Evolutionary conservation across 495 filamentous ascomycete genomes (phyloP), one percentile per base, ranked within the genome.

Genomic region (Penicillium crystallinum): DNA sequence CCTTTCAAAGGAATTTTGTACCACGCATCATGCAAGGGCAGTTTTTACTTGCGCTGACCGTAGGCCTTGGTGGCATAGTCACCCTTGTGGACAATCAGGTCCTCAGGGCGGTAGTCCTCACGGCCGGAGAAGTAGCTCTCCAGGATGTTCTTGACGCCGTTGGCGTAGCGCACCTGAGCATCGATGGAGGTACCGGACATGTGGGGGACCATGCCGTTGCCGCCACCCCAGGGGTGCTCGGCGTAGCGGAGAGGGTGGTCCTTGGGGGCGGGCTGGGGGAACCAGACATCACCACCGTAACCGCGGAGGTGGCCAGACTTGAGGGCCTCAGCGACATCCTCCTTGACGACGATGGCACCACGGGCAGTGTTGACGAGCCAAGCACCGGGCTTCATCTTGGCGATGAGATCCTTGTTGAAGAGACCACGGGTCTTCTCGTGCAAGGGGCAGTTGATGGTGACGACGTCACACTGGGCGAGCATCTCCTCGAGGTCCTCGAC

Each of bases 381-480:
- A 39, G 89, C 71, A 83, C 87, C 91, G 66, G 85, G 85, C 89
- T 98, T 98, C 93, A 98, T 98, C 88, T 97, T 97, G 63, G 86
- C 81, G 64, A 98, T 95, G 55, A 98, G 81, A n/a, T 97, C 90
- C 87, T 97, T 97, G 82, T 97, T 96, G 81, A 98, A 98, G 59
- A 98, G 69, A 56, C 93, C 93, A 29, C 81, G 79, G 39, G 93
- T 98, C 81, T 93, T 95, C 81, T 97, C 93, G 76, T 98, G 93
- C 56, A 98, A 82, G 54, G 93, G 93, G 83, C 92, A 97, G 83
- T 98, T 98, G 75, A 98, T 97, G 64, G 93, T 98, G 64, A 98
- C 93, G 36, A 98, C 88, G 61, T 98, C 93, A 73, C 91, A 97
- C 81, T 97, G 91, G 48, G 81, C 79, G 50, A 98, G 75, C 84